Percentiles rank a stretch among this genome's conserved stretches.
Evolutionary conservation across 805 yeast species (phyloP).

Genomic region (Zygosaccharomyces bisporus): DNA sequence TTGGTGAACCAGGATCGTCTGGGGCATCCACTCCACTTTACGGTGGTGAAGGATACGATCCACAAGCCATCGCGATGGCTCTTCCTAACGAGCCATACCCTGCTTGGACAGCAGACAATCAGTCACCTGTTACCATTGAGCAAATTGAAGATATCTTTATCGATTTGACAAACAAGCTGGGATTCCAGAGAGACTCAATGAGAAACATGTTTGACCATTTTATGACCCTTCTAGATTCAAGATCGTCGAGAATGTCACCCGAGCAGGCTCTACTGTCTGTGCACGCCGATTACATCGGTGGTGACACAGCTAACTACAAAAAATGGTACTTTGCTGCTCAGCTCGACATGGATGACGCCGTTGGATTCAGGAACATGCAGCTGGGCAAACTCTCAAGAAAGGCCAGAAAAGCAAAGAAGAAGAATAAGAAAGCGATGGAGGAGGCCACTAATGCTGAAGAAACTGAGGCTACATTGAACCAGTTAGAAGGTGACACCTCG

Average conservation of each 20-base stretch:
- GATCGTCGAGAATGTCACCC: constrained; percentile 86
- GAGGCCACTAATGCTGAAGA: constrained; percentile 56
- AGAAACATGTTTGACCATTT: constrained; percentile 87
- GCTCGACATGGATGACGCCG: constrained; percentile 77
- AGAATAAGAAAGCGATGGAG: constrained; percentile 72
- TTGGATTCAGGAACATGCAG: constrained; percentile 79
- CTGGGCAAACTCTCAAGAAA: constrained; percentile 72
- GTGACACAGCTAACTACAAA: constrained; percentile 78
- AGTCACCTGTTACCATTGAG: constrained; percentile 78
- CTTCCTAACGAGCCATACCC: constrained; percentile 93
- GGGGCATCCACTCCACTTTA: constrained; percentile 95
- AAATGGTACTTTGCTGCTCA: constrained; percentile 90
- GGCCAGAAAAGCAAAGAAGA: constrained; percentile 76
- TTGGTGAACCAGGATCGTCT: constrained; percentile 76
- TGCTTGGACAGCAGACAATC: constrained; percentile 97
- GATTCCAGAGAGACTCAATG: constrained; percentile 91
- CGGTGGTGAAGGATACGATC: constrained; percentile 60
- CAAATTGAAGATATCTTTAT: constrained; percentile 85
- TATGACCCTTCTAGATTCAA: constrained; percentile 77
- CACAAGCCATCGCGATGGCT: constrained; percentile 61
- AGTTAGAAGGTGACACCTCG: constrained; percentile 79
- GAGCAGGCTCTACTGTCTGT: constrained; percentile 77
- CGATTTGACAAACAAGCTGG: constrained; percentile 77
- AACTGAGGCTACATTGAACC: constrained; percentile 54
- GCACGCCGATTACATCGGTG: constrained; percentile 87